Conservation (phyloP, 148 eudicot species). For the Rhododendron griersonianum region DNA sequence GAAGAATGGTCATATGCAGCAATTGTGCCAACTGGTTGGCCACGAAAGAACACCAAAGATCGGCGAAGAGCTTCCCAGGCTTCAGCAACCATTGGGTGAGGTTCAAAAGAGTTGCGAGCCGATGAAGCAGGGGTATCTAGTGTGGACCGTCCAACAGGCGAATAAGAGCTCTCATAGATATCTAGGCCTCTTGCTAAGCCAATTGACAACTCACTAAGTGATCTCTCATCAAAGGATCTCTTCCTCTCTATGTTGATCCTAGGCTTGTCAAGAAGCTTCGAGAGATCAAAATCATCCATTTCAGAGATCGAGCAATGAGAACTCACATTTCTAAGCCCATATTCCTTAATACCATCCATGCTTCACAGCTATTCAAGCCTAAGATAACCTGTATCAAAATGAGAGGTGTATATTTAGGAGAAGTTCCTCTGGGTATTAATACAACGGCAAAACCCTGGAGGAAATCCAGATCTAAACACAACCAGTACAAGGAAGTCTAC, state of each 20-base stretch:
- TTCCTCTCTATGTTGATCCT: slow-evolving; percentile 79
- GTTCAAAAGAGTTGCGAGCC: slow-evolving; percentile 82
- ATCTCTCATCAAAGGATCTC: slow-evolving; percentile 95
- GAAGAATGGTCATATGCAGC: slow-evolving; percentile 97
- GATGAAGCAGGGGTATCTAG: slow-evolving; percentile 91
- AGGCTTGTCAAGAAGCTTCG: slow-evolving; percentile 80
- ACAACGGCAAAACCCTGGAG: neutral
- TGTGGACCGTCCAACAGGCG: slow-evolving; percentile 80
- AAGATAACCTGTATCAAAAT: slow-evolving; percentile 14
- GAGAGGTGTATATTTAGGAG: slow-evolving; percentile 11
- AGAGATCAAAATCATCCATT: slow-evolving; percentile 77
- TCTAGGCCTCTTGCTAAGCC: slow-evolving; percentile 72
- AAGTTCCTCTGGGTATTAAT: neutral
- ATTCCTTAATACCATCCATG: slow-evolving; percentile 50
- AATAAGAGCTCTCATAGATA: slow-evolving; percentile 59
- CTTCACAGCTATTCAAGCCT: slow-evolving; percentile 17
- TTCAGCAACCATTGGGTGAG: slow-evolving; percentile 97
- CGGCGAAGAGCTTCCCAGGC: slow-evolving; percentile 98
- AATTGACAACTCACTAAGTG: slow-evolving; percentile 83
- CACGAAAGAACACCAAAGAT: slow-evolving; percentile 70
- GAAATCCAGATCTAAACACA: neutral
- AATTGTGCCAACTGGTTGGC: slow-evolving; percentile 93
- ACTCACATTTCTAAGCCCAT: slow-evolving; percentile 70
- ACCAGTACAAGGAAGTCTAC: slow-evolving; percentile 8
- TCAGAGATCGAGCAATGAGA: slow-evolving; percentile 83